Percentiles rank a stretch among this genome's conserved stretches.
Conservation (phyloP, 768 basidiomycete species). For the Agrocybe pediades region DNA sequence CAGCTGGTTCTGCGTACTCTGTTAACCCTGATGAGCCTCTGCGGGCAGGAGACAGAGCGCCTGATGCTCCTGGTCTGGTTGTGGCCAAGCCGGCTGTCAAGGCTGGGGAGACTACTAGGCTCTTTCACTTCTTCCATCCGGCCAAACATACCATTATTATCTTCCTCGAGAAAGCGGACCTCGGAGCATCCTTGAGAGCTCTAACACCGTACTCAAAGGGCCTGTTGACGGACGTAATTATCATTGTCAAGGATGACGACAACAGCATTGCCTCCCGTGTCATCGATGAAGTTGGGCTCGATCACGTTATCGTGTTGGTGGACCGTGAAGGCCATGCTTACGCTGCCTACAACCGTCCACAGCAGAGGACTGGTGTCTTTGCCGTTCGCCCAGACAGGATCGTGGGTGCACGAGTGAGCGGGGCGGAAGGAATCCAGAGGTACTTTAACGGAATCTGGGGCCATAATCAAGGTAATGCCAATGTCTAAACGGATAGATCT, state of each 20-base stretch:
- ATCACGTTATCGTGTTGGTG: slow-evolving; percentile 21
- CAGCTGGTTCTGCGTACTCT: slow-evolving; percentile 25
- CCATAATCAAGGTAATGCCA: no score
- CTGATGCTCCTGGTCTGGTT: slow-evolving; percentile 37
- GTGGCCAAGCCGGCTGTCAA: slow-evolving; percentile 10
- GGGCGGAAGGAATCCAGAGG: slow-evolving; percentile 5
- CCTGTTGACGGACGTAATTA: slow-evolving; percentile 22
- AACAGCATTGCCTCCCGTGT: slow-evolving; percentile 6
- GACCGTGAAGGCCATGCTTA: slow-evolving; percentile 29
- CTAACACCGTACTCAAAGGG: slow-evolving; percentile 16
- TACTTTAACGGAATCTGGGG: slow-evolving; percentile 9
- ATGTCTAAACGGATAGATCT: no score
- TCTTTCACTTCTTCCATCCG: slow-evolving; percentile 37
- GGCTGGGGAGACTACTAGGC: slow-evolving; percentile 15
- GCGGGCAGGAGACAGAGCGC: slow-evolving; percentile 48
- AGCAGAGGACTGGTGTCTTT: slow-evolving; percentile 48
- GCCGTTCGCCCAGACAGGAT: slow-evolving; percentile 32
- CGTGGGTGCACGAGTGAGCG: slow-evolving; percentile 22
- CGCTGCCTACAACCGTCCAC: slow-evolving; percentile 39
- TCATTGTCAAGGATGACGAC: slow-evolving; percentile 22
- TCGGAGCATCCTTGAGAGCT: slow-evolving; percentile 13
- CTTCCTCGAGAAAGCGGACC: slow-evolving; percentile 28
- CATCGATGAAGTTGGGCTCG: slow-evolving; percentile 14
- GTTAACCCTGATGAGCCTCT: slow-evolving; percentile 23
- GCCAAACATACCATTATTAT: slow-evolving; percentile 42